Base-by-base conservation (phyloP, 805 yeast genomes). In the Saccharomycopsis guyanensis region DNA sequence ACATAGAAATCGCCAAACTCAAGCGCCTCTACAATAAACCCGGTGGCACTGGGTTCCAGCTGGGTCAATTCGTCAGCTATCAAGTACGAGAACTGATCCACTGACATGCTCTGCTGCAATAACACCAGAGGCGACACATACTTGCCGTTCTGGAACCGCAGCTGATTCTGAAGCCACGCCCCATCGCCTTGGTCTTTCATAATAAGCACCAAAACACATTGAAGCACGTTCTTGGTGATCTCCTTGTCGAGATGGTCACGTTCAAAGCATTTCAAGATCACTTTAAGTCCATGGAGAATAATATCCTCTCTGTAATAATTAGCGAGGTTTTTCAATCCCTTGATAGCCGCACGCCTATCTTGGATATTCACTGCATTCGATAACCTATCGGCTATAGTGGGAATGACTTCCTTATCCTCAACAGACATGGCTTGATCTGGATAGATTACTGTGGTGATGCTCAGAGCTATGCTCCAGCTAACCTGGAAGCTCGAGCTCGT, bases 11-110 rank as follows among this genome's bases (percentile, higher is more conserved):
- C 91, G 13, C 67, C 66, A 45, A 71, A 68, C 22, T 69, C 70
- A 22, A 73, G 67, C 6, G 81, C 60, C 22, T 80, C 76, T 19
- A 75, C 64, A 5, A 81, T 60, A 20, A 73, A 57, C 16, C 72
- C 66, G 15, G 73, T 59, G 12, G 75, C 66, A 39, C 73, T 72
- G 10, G 56, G 49, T 6, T 52, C 45, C 8, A 70, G 65, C 64
- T 85, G 89, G 1, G 89, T 83, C 56, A 93, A 68, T 57, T 87
- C 97, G 63, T 93, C 98, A 0, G 97, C 87, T 27, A 93, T 85
- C 95, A 97, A 89, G 46, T 89, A 65, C 0, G 96, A 85, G 54
- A 93, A 85, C 57, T 87, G 95, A 59, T 89, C 97, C 10, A 78
- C 75, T 2, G 66, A 54, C 71, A 61, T 50, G 69, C 72, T 37